Evolutionary conservation across 179 eudicot genomes (phyloP).

Genomic region (Sideroxylon spinosum): DNA sequence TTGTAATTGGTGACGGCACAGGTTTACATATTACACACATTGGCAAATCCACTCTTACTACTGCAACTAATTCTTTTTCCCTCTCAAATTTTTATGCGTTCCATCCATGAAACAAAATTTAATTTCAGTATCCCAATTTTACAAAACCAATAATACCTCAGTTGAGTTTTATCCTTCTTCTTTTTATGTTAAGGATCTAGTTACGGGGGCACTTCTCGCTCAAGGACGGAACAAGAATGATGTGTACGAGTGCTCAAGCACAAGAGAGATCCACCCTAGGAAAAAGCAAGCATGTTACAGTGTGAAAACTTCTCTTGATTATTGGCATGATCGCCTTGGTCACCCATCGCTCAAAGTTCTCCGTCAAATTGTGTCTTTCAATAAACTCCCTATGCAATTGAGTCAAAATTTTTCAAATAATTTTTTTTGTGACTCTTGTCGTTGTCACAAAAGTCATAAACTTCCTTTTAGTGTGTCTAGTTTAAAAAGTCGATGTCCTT

Average conservation of each 20-base stretch:
- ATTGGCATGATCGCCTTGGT: slow-evolving; percentile 12
- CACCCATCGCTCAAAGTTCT: slow-evolving; percentile 7
- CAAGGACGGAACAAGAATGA: not conserved
- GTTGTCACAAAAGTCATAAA: slow-evolving; percentile 9
- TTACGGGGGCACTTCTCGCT: slow-evolving; percentile 1
- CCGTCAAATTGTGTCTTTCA: not conserved
- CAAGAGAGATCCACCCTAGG: not conserved
- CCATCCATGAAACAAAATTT: not conserved
- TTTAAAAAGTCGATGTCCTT: not conserved
- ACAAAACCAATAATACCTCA: not conserved
- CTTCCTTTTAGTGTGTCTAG: not conserved
- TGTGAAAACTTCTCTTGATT: not conserved
- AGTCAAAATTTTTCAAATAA: not conserved
- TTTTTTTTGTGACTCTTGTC: slow-evolving; percentile 12
- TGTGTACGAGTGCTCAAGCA: slow-evolving; percentile 12
- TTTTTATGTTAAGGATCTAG: slow-evolving; percentile 11
- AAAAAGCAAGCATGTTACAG: not conserved
- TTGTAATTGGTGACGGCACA: slow-evolving; percentile 7
- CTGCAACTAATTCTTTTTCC: not conserved
- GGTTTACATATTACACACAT: slow-evolving; percentile 9
- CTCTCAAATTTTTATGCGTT: not conserved
- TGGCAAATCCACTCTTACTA: not conserved
- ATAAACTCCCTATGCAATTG: not conserved
- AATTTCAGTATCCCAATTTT: not conserved
- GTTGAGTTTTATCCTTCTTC: not conserved